These are phyloP conservation scores for Torrubiellomyces zombiae DNA, from an alignment of 2,329 filamentous ascomycete genomes.

Conservation along the genomic window DNA sequence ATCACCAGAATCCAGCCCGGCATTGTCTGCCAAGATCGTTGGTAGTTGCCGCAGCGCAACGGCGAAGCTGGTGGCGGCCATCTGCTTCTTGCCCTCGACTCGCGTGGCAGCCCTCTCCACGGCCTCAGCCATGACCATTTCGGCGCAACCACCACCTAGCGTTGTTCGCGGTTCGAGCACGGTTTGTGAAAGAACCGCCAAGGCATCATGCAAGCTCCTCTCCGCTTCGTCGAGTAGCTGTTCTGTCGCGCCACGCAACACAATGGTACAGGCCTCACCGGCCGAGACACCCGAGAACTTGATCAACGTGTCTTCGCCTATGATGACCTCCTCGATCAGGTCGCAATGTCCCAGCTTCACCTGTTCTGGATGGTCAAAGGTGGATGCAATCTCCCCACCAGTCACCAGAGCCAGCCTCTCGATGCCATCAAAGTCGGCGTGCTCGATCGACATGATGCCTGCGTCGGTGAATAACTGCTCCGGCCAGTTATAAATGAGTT, in stretches of 20 bases:
- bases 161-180: conserved; percentile 89
- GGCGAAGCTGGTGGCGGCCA: conserved; percentile 83
- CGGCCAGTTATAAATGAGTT: conserved; percentile 99
- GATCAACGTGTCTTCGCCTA: conserved; percentile 93
- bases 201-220: conserved; percentile 84
- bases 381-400: conserved; percentile 91
- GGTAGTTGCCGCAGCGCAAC: conserved; percentile 81
- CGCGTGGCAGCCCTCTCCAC: conserved; percentile 88
- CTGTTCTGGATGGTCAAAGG: conserved; percentile 93
- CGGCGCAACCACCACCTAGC: conserved; percentile 84
- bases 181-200: conserved; percentile 92
- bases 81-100: conserved; percentile 89
- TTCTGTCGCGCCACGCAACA: conserved; percentile 88
- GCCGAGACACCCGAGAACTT: conserved; percentile 93
- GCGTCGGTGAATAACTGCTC: conserved; percentile 97
- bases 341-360: conserved; percentile 94
- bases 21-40: conserved; percentile 94
- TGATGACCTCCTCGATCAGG: conserved; percentile 92
- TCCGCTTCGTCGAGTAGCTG: conserved; percentile 95
- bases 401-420: conserved; percentile 90
- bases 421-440: conserved; percentile 96
- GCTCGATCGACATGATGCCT: conserved; percentile 95
- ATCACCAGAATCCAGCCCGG: conserved; percentile 87
- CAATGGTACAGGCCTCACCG: conserved; percentile 89
- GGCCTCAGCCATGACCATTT: conserved; percentile 98